Evolutionary conservation across 1,284 basidiomycete genomes (phyloP), one percentile per base, ranked within the genome.

Genomic region (Anthracocystis panici-leucophaei): DNA sequence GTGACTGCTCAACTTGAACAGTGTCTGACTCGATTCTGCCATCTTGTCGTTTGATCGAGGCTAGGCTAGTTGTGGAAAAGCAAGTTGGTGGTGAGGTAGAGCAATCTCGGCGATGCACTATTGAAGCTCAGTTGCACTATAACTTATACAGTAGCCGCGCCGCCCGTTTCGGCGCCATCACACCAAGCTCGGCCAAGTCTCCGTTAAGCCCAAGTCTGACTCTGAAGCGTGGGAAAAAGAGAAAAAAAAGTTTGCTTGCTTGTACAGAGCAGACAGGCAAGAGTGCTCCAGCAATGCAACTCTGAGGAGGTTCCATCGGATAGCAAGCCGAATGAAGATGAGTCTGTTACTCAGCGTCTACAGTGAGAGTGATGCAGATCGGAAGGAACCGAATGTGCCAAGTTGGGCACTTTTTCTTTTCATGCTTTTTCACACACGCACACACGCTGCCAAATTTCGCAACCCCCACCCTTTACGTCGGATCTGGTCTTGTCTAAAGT

Each of bases 381-480:
- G 51, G 51, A 40, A 53, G 38, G 18, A 8, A 21, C 51, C 51
- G 51, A 38, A 41, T 41, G 25, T 14, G 33, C 48, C 38, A 27
- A 20, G 35, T 25, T n/a, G 50, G 8, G 20, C 33, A 52, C 21
- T 1, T 41, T 52, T 38, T 11, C 40, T 41, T 38, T 52, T 48
- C 11, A 46, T 23, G 44, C 44, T 20, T 25, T 20, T 9, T 5
- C 29, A 29, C 29, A 29, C 29, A 5, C 29, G 4, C 5, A 4
- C 31, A 33, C 8, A 33, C 11, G 31, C 31, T 33, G 31, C 31
- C 45, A 45, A 23, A 46, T 23, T 23, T 23, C 27, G 23, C 45
- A 46, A 29, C 23, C 23, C 45, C 45, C 44, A 48, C 21, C 46
- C 46, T 21, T 48, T 48, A 16, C 46, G 45, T 46, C 45, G 45